Conservation (phyloP, 257 asterid species). For the Przewalskia tangutica region DNA sequence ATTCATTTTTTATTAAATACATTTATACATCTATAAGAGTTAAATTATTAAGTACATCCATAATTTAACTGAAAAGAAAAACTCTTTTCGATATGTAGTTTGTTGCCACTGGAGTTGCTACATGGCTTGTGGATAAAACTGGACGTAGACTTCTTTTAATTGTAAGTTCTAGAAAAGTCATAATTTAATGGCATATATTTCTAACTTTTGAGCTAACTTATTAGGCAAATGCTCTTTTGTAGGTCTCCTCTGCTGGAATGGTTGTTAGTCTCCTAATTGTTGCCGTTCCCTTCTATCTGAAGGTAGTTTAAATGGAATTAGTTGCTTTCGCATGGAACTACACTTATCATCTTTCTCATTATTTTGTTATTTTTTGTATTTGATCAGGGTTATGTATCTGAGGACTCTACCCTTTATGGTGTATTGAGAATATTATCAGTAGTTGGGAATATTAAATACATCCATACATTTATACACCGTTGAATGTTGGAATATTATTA, state of each 20-base stretch:
- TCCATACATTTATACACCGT: too few species aligned
- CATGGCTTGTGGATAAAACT: slow-evolving; percentile 85
- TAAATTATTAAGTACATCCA: too few species aligned
- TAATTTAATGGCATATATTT: neutral
- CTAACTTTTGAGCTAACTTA: neutral
- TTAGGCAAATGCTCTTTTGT: slow-evolving; percentile 6
- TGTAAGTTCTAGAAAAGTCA: slow-evolving; percentile 32
- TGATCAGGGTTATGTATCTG: slow-evolving; percentile 39
- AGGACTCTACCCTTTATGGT: slow-evolving; percentile 37
- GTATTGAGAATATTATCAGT: slow-evolving; percentile 60
- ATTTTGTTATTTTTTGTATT: neutral
- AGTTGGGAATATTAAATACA: too few species aligned
- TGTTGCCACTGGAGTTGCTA: slow-evolving; percentile 71
- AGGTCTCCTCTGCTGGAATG: slow-evolving; percentile 89
- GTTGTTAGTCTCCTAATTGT: slow-evolving; percentile 65
- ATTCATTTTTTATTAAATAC: too few species aligned
- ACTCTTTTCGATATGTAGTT: slow-evolving; percentile 34
- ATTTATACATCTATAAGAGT: too few species aligned
- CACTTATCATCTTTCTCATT: neutral
- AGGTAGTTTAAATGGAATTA: slow-evolving; percentile 34
- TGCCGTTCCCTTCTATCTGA: slow-evolving; percentile 55
- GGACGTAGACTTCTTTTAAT: slow-evolving; percentile 78
- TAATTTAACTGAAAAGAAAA: neutral
- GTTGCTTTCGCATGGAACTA: neutral
- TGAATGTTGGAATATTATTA: too few species aligned